These are phyloP conservation scores for Gigaspora rosea DNA, from an alignment of 192 early-diverging fungal genomes.

Conservation along the genomic window DNA sequence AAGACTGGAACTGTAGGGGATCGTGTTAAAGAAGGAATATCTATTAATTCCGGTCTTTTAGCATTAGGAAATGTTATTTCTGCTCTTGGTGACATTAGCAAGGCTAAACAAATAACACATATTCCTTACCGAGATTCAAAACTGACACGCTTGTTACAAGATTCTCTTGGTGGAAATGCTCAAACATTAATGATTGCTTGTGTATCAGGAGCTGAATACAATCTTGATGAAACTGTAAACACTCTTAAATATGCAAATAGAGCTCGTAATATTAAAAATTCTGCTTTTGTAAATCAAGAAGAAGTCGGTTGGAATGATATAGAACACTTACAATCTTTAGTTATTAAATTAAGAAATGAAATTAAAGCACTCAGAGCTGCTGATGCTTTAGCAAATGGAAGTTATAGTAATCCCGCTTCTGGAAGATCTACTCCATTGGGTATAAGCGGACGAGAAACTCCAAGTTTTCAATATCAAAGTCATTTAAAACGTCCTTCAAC, in stretches of 20 bases:
- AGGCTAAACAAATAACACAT: slow-evolving; percentile 61
- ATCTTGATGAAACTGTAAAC: slow-evolving; percentile 89
- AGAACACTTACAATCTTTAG: slow-evolving; percentile 65
- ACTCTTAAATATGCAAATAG: slow-evolving; percentile 96
- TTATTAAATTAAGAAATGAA: slow-evolving; percentile 63
- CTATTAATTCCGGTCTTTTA: slow-evolving; percentile 94
- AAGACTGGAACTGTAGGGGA: slow-evolving; percentile 91
- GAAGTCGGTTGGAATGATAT: slow-evolving; percentile 61
- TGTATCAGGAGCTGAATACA: slow-evolving; percentile 82
- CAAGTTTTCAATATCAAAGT: too few relatives aligned
- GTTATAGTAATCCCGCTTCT: neutral
- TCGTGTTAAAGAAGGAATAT: slow-evolving; percentile 92
- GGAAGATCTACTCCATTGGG: neutral
- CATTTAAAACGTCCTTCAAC: neutral
- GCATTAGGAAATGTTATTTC: slow-evolving; percentile 98
- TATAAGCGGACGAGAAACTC: too few relatives aligned
- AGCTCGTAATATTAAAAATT: slow-evolving; percentile 95
- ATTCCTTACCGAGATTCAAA: slow-evolving; percentile 98
- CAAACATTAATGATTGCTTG: slow-evolving; percentile 96
- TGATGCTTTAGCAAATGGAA: too few relatives aligned
- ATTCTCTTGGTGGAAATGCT: slow-evolving; percentile 92
- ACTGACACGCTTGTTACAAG: slow-evolving; percentile 93
- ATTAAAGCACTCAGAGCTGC: slow-evolving; percentile 46
- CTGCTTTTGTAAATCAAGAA: slow-evolving; percentile 78
- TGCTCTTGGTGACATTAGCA: slow-evolving; percentile 79